phyloP scores from a whole-genome alignment of 1,284 basidiomycete genomes.

The Melampsora abietis-canadensis region DNA sequence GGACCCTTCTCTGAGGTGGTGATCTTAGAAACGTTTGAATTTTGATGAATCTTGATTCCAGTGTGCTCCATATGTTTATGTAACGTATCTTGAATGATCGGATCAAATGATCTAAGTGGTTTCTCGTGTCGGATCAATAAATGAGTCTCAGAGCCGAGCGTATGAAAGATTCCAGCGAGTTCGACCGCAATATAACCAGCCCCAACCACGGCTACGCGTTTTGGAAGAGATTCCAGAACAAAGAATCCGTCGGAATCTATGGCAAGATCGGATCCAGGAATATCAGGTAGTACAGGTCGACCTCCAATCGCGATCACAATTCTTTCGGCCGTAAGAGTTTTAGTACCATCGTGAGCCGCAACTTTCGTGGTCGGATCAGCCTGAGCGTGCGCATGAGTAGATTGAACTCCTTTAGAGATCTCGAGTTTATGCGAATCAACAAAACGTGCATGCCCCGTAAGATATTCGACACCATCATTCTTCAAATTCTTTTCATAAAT shows the following conservation, averaged over 20 bases:
- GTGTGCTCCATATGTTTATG: conserved; percentile 93
- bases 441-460: conserved; percentile 67
- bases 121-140: conserved; percentile 83
- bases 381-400: conserved; percentile 57
- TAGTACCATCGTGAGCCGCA: conserved; percentile 61
- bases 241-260: conserved; percentile 97
- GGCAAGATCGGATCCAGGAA: conserved; percentile 85
- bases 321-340: conserved; percentile 61
- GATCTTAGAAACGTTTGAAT: conserved; percentile 63
- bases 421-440: conserved; percentile 50
- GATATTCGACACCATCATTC: conserved; percentile 84
- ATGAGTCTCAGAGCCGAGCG: conserved; percentile 81
- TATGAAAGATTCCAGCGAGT: conserved; percentile 51
- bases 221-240: conserved; percentile 81
- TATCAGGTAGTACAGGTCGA: conserved; percentile 76
- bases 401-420: conserved; percentile 49
- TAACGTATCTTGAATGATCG: conserved; percentile 75
- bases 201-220: conserved; percentile 86
- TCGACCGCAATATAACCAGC: conserved; percentile 98
- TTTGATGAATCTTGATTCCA: conserved; percentile 80
- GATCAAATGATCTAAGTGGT: conserved; percentile 90
- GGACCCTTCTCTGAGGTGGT: conserved; percentile 55
- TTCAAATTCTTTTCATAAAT: conserved; percentile 80
- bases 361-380: conserved; percentile 65
- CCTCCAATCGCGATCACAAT: conserved; percentile 86